Evolutionary conservation across 352 stramenopile genomes (phyloP).

Genomic region (Blastocystis sp.): DNA sequence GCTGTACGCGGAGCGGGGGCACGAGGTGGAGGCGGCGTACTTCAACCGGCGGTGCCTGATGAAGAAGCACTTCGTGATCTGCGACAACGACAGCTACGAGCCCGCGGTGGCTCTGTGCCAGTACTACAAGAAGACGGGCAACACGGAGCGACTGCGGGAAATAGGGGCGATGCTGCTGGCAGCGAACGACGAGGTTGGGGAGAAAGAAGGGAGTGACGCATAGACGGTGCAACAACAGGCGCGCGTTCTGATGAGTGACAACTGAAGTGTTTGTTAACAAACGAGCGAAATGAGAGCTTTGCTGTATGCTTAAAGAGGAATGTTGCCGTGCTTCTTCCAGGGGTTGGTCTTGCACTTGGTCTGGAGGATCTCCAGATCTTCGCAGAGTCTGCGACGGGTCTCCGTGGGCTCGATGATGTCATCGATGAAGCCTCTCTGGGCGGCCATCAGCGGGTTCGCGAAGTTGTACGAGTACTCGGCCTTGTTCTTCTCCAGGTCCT

Average conservation of each 20-base stretch:
- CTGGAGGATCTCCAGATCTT: neutral
- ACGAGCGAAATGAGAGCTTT: neutral
- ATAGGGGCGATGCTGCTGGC: neutral
- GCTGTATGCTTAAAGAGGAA: neutral
- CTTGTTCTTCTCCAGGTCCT: too few species aligned
- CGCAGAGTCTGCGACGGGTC: too few species aligned
- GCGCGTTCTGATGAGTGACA: neutral
- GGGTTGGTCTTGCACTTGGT: neutral
- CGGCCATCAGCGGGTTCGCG: too few species aligned
- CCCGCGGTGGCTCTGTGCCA: slow-evolving; percentile 4
- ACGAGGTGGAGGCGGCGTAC: slow-evolving; percentile 1
- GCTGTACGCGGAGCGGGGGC: neutral
- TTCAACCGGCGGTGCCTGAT: slow-evolving; percentile 10
- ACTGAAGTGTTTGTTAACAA: neutral
- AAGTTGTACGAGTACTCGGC: too few species aligned
- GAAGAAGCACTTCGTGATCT: slow-evolving; percentile 31
- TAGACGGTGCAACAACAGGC: slow-evolving; percentile 5
- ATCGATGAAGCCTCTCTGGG: too few species aligned
- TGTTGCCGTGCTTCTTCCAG: slow-evolving; percentile 3
- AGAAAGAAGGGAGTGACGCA: neutral
- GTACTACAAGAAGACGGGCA: slow-evolving; percentile 13
- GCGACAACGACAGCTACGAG: neutral
- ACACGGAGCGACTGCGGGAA: neutral
- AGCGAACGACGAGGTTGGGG: slow-evolving; percentile 28
- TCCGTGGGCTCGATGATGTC: too few species aligned